A percentile compares a stretch with the other conserved stretches of the same genome.
Conservation (phyloP, 257 asterid genomes). For the Nicotiana noctiflora region DNA sequence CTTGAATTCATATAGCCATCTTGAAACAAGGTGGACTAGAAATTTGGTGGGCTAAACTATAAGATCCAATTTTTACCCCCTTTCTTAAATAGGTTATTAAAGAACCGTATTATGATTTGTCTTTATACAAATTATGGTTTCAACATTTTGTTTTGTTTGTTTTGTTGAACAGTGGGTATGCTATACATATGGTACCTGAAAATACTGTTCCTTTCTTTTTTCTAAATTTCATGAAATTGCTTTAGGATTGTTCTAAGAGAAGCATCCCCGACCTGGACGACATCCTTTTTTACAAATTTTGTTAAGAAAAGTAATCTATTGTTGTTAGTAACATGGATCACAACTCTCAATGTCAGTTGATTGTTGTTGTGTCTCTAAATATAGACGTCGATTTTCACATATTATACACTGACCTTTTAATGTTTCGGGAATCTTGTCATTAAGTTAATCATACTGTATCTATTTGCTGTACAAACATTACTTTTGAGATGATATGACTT, state of each 20-base stretch:
- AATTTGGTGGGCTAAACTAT: not conserved
- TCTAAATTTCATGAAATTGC: not conserved
- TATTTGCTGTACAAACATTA: not conserved
- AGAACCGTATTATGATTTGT: not conserved
- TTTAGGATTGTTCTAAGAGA: not conserved
- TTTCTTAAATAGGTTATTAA: not conserved
- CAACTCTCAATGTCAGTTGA: not conserved
- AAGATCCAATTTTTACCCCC: not conserved
- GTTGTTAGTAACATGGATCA: not conserved
- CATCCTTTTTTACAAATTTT: not conserved
- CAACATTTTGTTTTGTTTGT: not conserved
- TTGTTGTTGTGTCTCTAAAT: not conserved
- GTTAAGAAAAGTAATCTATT: not conserved
- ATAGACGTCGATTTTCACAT: not conserved
- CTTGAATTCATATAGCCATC: not conserved
- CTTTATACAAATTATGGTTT: not conserved
- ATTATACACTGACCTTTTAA: not conserved
- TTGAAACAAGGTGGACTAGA: not conserved
- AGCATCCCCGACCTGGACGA: not conserved
- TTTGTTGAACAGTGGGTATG: not conserved
- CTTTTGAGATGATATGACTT: not conserved
- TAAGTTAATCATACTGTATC: not conserved
- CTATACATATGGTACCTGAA: not conserved
- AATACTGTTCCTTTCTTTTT: not conserved
- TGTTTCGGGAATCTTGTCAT: not conserved